Conservation (phyloP, 345 rosid species). For the Punica granatum region DNA sequence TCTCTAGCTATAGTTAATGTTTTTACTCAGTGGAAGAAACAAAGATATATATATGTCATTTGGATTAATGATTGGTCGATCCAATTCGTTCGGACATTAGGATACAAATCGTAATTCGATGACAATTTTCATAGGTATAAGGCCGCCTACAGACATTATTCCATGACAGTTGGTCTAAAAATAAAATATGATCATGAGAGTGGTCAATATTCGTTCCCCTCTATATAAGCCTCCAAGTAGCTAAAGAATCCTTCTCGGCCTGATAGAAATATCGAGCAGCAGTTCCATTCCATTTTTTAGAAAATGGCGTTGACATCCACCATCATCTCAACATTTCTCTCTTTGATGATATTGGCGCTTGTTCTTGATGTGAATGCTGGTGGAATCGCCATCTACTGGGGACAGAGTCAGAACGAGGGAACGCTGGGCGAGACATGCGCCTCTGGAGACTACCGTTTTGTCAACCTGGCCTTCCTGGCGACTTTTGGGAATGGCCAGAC, state of each 20-base stretch:
- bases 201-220: neutral
- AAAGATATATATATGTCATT: no score
- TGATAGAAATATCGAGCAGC: neutral
- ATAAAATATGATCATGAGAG: neutral
- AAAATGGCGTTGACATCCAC: neutral
- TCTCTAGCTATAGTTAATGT: no score
- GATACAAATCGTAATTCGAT: no score
- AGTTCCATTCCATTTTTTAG: neutral
- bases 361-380: neutral
- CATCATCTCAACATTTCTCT: neutral
- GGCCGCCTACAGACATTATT: no score
- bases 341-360: neutral
- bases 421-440: neutral
- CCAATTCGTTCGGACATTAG: no score
- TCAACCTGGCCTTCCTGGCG: neutral
- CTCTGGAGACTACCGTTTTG: neutral
- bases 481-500: slow-evolving; percentile 5
- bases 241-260: neutral
- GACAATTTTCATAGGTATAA: no score
- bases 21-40: no score
- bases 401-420: slow-evolving; percentile 1
- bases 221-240: neutral
- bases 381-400: slow-evolving; percentile 8
- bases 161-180: neutral
- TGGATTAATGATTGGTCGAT: no score